phyloP scores from a whole-genome alignment of 768 basidiomycete species.

The Mycena kentingensis region DNA sequence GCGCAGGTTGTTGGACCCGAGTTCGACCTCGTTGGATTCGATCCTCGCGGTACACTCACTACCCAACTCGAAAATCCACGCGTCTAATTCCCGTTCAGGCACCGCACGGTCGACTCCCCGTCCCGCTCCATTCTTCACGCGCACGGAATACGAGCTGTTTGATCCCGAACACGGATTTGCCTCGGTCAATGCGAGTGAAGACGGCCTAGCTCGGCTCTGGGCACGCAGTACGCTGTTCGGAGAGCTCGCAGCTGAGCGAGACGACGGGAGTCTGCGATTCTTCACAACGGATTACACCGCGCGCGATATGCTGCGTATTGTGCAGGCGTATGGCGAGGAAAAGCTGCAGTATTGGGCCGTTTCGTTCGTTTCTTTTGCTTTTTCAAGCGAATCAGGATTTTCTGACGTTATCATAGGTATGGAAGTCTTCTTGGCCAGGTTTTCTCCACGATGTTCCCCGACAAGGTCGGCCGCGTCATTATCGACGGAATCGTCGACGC shows the following conservation, averaged over 20 bases:
- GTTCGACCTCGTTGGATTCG: neutral
- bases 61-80: neutral
- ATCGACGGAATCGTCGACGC: neutral
- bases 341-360: slow-evolving; percentile 9
- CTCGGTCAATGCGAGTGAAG: no score
- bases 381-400: neutral
- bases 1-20: neutral
- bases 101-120: neutral
- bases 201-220: no score
- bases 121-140: no score
- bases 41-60: neutral
- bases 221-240: neutral
- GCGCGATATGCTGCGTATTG: slow-evolving; percentile 7
- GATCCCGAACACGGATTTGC: no score
- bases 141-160: no score
- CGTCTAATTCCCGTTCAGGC: neutral
- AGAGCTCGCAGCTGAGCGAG: neutral
- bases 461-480: neutral
- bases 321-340: slow-evolving; percentile 21
- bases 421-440: neutral
- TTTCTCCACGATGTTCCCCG: neutral
- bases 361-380: slow-evolving; percentile 4
- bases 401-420: neutral
- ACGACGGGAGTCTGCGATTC: neutral
- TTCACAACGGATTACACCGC: neutral